phyloP scores from a whole-genome alignment of 768 basidiomycete genomes.

The Boletus subcaerulescens region DNA sequence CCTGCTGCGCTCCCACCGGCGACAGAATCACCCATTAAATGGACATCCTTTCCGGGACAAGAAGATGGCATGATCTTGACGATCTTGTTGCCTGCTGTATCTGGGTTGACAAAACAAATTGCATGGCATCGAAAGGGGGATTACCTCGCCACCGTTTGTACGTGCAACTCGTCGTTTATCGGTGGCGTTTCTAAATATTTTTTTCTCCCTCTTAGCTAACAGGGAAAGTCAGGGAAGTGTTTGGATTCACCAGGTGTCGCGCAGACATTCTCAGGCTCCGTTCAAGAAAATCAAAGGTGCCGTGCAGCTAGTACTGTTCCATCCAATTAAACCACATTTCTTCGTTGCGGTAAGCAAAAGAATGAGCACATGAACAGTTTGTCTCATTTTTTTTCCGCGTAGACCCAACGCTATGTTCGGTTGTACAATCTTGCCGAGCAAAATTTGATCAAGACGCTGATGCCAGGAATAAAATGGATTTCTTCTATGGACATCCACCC shows the following conservation, averaged over 20 bases:
- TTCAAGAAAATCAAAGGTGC: slow-evolving; percentile 93
- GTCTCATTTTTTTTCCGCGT: slow-evolving; percentile 11
- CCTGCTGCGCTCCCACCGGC: slow-evolving; percentile 62
- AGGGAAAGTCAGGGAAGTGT: slow-evolving; percentile 76
- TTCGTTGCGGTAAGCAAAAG: slow-evolving; percentile 85
- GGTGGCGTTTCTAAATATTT: slow-evolving; percentile 9
- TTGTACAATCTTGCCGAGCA: slow-evolving; percentile 95
- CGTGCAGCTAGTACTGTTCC: slow-evolving; percentile 91
- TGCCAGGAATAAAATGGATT: slow-evolving; percentile 96
- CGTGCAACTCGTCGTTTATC: slow-evolving; percentile 35
- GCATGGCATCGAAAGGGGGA: slow-evolving; percentile 94
- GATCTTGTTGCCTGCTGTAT: slow-evolving; percentile 57
- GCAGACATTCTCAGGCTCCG: slow-evolving; percentile 94
- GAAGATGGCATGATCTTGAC: slow-evolving; percentile 59
- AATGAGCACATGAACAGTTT: slow-evolving; percentile 8
- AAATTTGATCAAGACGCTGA: slow-evolving; percentile 88
- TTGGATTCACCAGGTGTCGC: slow-evolving; percentile 94
- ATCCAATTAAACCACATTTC: slow-evolving; percentile 92
- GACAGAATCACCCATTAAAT: slow-evolving; percentile 66
- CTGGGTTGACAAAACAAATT: slow-evolving; percentile 75
- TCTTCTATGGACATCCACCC: slow-evolving; percentile 97
- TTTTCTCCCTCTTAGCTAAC: slow-evolving; percentile 42
- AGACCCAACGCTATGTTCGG: slow-evolving; percentile 97
- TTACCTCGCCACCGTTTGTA: slow-evolving; percentile 93
- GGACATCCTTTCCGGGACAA: slow-evolving; percentile 51